These are phyloP conservation scores for Thelonectria discophora DNA, from an alignment of 2,329 filamentous ascomycete genomes.

Conservation along the genomic window DNA sequence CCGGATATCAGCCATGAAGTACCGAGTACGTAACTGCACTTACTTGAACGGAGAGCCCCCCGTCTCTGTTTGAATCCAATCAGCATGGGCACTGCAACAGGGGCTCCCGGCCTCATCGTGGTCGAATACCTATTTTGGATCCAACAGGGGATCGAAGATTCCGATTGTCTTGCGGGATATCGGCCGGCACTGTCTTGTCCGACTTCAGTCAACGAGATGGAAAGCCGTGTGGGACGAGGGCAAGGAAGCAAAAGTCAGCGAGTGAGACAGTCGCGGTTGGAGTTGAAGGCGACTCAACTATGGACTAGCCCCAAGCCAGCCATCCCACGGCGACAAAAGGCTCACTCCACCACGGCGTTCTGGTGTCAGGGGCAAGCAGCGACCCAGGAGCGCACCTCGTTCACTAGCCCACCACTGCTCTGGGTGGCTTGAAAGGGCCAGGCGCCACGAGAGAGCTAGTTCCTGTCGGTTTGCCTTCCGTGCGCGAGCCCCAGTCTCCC, in stretches of 20 bases:
- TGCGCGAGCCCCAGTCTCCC: conserved; percentile 5
- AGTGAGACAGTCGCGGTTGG: background rate
- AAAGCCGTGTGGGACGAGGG: background rate
- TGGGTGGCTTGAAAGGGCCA: conserved; percentile 24
- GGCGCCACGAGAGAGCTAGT: conserved; percentile 19
- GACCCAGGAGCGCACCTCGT: conserved; percentile 1
- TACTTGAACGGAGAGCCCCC: background rate
- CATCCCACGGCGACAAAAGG: conserved; percentile 9
- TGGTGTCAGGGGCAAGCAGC: conserved; percentile 33
- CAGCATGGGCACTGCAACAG: conserved; percentile 11
- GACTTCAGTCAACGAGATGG: conserved; percentile 2
- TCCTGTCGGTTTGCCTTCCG: background rate
- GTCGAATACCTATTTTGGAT: conserved; percentile 5
- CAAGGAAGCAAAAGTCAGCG: background rate
- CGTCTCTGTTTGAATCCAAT: conserved; percentile 1
- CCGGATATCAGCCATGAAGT: background rate
- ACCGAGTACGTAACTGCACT: background rate
- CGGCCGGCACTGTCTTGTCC: conserved; percentile 16
- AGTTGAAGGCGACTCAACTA: background rate
- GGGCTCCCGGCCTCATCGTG: conserved; percentile 21
- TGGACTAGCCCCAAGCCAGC: background rate
- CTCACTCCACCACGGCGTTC: conserved; percentile 16
- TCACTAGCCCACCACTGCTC: conserved; percentile 10
- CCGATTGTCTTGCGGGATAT: conserved; percentile 10
- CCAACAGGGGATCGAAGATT: conserved; percentile 17